Evolutionary conservation across 768 basidiomycete species (phyloP).

Genomic region (Panaeolus papilionaceus): DNA sequence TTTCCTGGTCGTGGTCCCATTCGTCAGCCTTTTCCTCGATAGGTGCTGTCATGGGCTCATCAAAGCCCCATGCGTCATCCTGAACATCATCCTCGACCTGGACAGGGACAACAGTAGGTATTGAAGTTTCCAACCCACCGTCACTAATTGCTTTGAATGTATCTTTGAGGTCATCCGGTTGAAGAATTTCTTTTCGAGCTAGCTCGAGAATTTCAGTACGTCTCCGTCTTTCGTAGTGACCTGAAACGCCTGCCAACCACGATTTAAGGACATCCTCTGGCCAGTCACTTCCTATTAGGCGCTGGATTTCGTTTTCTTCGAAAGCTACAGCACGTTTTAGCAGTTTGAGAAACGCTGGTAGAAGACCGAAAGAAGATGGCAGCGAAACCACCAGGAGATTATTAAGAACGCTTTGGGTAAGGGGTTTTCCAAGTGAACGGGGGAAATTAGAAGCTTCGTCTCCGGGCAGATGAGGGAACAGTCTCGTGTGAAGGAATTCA

Average conservation of each 20-base stretch:
- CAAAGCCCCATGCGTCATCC: constrained; percentile 42
- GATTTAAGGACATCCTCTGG: constrained; percentile 60
- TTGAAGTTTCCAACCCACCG: constrained; percentile 35
- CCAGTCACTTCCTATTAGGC: constrained; percentile 53
- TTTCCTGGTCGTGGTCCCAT: constrained; percentile 32
- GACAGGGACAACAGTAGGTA: constrained; percentile 37
- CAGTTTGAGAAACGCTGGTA: constrained; percentile 68
- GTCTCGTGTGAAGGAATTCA: constrained; percentile 62
- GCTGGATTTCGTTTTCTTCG: constrained; percentile 61
- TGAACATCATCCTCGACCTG: constrained; percentile 42
- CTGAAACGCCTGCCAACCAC: constrained; percentile 73
- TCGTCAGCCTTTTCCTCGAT: constrained; percentile 35
- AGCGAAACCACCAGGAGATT: constrained; percentile 73
- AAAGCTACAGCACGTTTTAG: constrained; percentile 65
- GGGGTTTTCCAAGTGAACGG: constrained; percentile 64
- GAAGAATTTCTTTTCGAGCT: constrained; percentile 62
- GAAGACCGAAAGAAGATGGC: constrained; percentile 63
- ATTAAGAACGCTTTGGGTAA: constrained; percentile 66
- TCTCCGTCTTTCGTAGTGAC: constrained; percentile 82
- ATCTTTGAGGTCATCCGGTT: constrained; percentile 40
- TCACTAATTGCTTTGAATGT: constrained; percentile 51
- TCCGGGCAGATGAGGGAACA: constrained; percentile 63
- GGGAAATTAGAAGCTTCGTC: constrained; percentile 52
- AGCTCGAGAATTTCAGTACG: constrained; percentile 68
- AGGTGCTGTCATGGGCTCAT: constrained; percentile 33